Conservation (phyloP, 1,139 yeast genomes). For the Sugiyamaella pinicola region DNA sequence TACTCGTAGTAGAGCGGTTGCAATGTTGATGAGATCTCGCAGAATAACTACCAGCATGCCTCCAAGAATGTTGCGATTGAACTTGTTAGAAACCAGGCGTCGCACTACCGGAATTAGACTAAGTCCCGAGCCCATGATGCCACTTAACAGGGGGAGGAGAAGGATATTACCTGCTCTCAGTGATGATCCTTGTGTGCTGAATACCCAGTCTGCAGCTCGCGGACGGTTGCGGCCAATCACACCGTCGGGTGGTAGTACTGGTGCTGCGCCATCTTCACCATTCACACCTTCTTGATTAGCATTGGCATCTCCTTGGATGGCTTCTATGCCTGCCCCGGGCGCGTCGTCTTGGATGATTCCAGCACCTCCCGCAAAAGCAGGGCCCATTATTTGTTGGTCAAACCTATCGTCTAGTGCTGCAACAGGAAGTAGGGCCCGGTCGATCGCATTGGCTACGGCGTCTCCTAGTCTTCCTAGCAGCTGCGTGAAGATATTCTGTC, state of each 20-base stretch:
- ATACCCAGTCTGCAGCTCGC: conserved; percentile 36
- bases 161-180: conserved; percentile 34
- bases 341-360: conserved; percentile 15
- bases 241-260: not conserved
- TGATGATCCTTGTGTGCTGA: conserved; percentile 32
- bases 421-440: conserved; percentile 12
- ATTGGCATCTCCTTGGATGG: not conserved
- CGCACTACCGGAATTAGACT: conserved; percentile 29
- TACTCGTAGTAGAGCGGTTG: conserved; percentile 35
- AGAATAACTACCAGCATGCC: conserved; percentile 45
- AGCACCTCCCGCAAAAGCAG: conserved; percentile 3
- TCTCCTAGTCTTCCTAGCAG: conserved; percentile 13
- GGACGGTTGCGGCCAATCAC: conserved; percentile 4
- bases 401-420: conserved; percentile 5
- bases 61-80: conserved; percentile 52
- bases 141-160: conserved; percentile 37
- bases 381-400: not conserved
- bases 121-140: conserved; percentile 30
- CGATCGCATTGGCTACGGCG: conserved; percentile 6
- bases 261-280: not conserved
- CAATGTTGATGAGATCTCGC: conserved; percentile 45
- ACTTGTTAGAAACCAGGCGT: conserved; percentile 34
- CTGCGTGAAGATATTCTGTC: conserved; percentile 9
- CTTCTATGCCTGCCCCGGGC: not conserved
- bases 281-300: not conserved